These are phyloP conservation scores for Coniosporium uncinatum DNA, from an alignment of 2,329 filamentous ascomycete species.

Conservation along the genomic window DNA sequence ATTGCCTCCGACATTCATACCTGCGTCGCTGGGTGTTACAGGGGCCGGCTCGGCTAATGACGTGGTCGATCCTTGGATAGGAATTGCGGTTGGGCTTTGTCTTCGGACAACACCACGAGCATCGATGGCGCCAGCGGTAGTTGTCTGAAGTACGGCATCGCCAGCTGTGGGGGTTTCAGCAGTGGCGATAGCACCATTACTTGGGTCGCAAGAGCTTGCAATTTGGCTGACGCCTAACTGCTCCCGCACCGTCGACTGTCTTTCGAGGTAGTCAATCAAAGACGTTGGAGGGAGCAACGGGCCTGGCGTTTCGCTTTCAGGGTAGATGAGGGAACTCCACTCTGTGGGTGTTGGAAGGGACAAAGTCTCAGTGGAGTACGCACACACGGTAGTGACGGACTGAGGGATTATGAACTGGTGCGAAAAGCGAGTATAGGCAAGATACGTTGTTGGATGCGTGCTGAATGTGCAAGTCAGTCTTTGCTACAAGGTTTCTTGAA, in stretches of 20 bases:
- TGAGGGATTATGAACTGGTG: background rate
- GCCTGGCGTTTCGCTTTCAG: background rate
- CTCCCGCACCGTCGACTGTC: background rate
- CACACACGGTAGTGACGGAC: background rate
- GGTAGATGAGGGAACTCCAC: background rate
- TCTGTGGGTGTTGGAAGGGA: background rate
- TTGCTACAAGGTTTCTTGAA: no score
- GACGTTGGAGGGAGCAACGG: background rate
- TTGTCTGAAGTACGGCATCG: no score
- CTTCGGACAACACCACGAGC: no score
- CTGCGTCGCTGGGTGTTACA: no score
- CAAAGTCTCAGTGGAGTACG: background rate
- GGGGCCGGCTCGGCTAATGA: no score
- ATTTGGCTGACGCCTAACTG: background rate
- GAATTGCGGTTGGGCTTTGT: no score
- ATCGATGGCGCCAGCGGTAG: no score
- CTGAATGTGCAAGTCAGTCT: no score
- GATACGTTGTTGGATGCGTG: conserved; percentile 2
- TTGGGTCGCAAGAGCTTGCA: background rate
- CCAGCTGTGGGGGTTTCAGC: no score
- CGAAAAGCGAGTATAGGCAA: background rate
- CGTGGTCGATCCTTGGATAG: no score
- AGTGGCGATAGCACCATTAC: conserved; percentile 1
- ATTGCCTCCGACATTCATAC: no score
- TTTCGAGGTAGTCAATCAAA: background rate